These are phyloP conservation scores for Ascochyta clinopodiicola DNA, from an alignment of 2,329 filamentous ascomycete genomes.

Conservation along the genomic window DNA sequence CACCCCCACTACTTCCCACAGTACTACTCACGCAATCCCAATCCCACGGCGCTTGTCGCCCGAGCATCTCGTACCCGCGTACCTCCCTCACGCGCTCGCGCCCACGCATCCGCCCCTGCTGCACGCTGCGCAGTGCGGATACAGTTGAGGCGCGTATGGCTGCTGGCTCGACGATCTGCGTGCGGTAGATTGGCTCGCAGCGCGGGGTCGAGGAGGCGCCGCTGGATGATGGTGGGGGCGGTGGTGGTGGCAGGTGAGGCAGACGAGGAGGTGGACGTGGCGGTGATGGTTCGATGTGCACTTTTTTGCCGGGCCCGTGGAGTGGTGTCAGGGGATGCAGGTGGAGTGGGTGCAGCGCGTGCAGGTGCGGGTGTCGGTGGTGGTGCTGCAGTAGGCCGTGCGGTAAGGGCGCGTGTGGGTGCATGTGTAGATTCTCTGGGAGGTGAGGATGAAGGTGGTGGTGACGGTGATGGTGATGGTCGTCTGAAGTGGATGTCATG, in stretches of 20 bases:
- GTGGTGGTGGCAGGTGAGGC: slow-evolving; percentile 4
- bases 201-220: slow-evolving; percentile 5
- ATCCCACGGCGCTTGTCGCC: slow-evolving; percentile 39
- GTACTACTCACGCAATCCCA: slow-evolving; percentile 46
- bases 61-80: slow-evolving; percentile 42
- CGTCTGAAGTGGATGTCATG: slow-evolving; percentile 5
- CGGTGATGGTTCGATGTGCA: slow-evolving; percentile 22
- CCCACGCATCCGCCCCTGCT: slow-evolving; percentile 20
- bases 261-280: slow-evolving; percentile 12
- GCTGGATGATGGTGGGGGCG: slow-evolving; percentile 13
- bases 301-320: slow-evolving; percentile 28
- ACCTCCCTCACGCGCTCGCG: slow-evolving; percentile 29
- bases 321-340: slow-evolving; percentile 30
- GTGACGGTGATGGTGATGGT: slow-evolving; percentile 9
- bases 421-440: slow-evolving; percentile 19
- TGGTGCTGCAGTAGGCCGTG: slow-evolving; percentile 23
- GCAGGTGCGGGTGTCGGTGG: slow-evolving; percentile 27
- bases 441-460: slow-evolving; percentile 9
- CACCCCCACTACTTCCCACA: slow-evolving; percentile 21
- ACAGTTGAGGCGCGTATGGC: slow-evolving; percentile 36
- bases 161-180: slow-evolving; percentile 36
- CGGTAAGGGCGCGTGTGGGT: slow-evolving; percentile 26
- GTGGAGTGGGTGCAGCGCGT: slow-evolving; percentile 35
- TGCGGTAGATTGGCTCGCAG: slow-evolving; percentile 39
- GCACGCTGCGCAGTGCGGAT: slow-evolving; percentile 29